phyloP scores from a whole-genome alignment of 1,139 yeast species.

The Diutina mesorugosa region DNA sequence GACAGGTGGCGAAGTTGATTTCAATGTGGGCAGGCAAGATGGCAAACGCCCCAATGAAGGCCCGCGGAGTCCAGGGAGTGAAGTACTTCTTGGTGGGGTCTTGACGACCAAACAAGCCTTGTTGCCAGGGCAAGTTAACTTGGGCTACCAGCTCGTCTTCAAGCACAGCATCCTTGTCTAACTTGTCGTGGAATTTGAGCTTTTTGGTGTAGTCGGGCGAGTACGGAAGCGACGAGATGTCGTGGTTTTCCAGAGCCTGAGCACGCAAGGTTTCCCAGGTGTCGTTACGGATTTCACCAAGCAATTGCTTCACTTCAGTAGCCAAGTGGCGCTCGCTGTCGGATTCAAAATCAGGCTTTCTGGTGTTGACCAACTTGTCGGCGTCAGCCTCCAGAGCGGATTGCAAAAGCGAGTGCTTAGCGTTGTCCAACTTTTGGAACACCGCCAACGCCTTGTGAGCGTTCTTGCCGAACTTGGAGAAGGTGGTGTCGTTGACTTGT shows the following conservation, averaged over 20 bases:
- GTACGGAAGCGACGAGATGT: slow-evolving; percentile 23
- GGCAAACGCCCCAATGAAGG: slow-evolving; percentile 86
- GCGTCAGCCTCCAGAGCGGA: neutral
- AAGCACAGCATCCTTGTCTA: slow-evolving; percentile 33
- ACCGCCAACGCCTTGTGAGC: neutral
- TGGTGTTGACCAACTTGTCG: slow-evolving; percentile 12
- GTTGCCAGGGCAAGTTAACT: slow-evolving; percentile 63
- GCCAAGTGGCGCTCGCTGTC: slow-evolving; percentile 27
- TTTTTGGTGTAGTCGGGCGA: slow-evolving; percentile 45
- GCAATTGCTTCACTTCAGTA: slow-evolving; percentile 38
- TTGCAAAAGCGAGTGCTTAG: neutral
- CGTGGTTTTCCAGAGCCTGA: slow-evolving; percentile 14
- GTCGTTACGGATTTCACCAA: slow-evolving; percentile 39
- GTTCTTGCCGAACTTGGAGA: neutral
- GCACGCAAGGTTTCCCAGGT: slow-evolving; percentile 39
- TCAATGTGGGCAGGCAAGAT: slow-evolving; percentile 87
- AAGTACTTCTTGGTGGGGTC: slow-evolving; percentile 72
- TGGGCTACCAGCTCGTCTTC: slow-evolving; percentile 42
- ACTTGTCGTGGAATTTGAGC: slow-evolving; percentile 33
- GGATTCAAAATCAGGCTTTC: slow-evolving; percentile 22
- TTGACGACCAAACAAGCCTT: slow-evolving; percentile 63
- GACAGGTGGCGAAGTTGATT: slow-evolving; percentile 81
- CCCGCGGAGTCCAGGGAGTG: slow-evolving; percentile 96
- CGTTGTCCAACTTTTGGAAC: neutral
- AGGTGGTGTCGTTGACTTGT: slow-evolving; percentile 5